These are phyloP conservation scores for Abrus pulchellus DNA, from an alignment of 306 rosid genomes.

Conservation along the genomic window DNA sequence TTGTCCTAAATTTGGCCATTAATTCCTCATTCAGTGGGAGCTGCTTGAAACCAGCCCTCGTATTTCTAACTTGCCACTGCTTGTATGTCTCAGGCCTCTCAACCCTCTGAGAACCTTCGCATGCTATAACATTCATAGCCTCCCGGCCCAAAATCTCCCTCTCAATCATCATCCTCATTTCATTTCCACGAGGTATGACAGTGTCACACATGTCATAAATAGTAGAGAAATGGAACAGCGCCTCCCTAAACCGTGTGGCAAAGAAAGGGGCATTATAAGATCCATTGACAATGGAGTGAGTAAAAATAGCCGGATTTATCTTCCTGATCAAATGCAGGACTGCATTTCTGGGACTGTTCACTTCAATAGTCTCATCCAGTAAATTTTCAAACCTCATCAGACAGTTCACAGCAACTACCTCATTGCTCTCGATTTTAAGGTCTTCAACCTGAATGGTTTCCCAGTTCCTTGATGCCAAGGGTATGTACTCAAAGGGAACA, in stretches of 20 bases:
- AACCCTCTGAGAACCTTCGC: constrained; percentile 77
- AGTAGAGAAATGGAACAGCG: constrained; percentile 77
- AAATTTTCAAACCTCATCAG: constrained; percentile 62
- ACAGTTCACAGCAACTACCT: constrained; percentile 68
- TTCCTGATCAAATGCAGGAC: constrained; percentile 70
- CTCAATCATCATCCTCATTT: constrained; percentile 67
- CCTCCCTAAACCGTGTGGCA: constrained; percentile 76
- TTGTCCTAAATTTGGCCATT: constrained; percentile 48
- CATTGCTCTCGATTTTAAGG: constrained; percentile 59
- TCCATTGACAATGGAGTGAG: constrained; percentile 63
- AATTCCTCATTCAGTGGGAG: constrained; percentile 61
- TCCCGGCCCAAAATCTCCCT: constrained; percentile 69
- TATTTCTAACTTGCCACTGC: constrained; percentile 70
- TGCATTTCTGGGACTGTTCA: constrained; percentile 68
- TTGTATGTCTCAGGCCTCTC: constrained; percentile 86
- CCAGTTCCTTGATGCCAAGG: constrained; percentile 69
- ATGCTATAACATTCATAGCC: constrained; percentile 75
- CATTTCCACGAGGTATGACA: constrained; percentile 55
- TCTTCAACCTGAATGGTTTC: constrained; percentile 66
- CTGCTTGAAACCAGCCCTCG: constrained; percentile 74
- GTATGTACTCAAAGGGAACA: constrained; percentile 73
- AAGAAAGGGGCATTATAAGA: constrained; percentile 80
- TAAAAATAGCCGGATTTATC: constrained; percentile 75
- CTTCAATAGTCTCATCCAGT: constrained; percentile 70
- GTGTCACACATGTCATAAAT: constrained; percentile 64